These are phyloP conservation scores for Plicaturopsis crispa DNA, from an alignment of 768 basidiomycete genomes.

Conservation along the genomic window DNA sequence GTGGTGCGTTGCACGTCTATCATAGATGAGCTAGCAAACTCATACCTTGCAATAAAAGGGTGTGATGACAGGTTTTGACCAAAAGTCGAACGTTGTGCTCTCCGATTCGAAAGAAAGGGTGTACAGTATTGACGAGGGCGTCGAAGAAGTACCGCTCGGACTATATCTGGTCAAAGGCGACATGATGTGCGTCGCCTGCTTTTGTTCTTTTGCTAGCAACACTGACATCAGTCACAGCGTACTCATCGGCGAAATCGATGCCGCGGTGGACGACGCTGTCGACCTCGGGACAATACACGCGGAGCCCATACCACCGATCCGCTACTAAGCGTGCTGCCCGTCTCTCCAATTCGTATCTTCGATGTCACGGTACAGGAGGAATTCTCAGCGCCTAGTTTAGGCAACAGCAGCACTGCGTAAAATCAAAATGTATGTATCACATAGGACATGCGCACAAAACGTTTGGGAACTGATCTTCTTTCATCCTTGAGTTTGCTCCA, in stretches of 20 bases:
- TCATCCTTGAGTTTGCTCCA: too few species aligned
- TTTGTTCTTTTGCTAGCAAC: background rate
- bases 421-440: too few species aligned
- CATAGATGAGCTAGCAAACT: slow-evolving; percentile 1
- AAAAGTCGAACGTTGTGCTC: slow-evolving; percentile 93
- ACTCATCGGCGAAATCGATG: slow-evolving; percentile 82
- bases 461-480: too few species aligned
- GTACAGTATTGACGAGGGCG: slow-evolving; percentile 84
- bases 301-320: slow-evolving; percentile 79
- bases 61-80: slow-evolving; percentile 86
- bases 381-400: background rate
- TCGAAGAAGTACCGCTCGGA: slow-evolving; percentile 91
- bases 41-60: slow-evolving; percentile 43
- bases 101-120: slow-evolving; percentile 92
- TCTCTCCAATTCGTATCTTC: background rate
- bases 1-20: slow-evolving; percentile 48
- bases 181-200: slow-evolving; percentile 71
- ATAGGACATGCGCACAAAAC: too few species aligned
- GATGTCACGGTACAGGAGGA: background rate
- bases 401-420: too few species aligned
- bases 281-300: slow-evolving; percentile 78
- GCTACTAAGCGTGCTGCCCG: slow-evolving; percentile 38
- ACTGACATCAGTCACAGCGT: slow-evolving; percentile 33
- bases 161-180: slow-evolving; percentile 98
- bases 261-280: slow-evolving; percentile 65